Base-by-base conservation (phyloP, 306 rosid species). In the Senna tora region DNA sequence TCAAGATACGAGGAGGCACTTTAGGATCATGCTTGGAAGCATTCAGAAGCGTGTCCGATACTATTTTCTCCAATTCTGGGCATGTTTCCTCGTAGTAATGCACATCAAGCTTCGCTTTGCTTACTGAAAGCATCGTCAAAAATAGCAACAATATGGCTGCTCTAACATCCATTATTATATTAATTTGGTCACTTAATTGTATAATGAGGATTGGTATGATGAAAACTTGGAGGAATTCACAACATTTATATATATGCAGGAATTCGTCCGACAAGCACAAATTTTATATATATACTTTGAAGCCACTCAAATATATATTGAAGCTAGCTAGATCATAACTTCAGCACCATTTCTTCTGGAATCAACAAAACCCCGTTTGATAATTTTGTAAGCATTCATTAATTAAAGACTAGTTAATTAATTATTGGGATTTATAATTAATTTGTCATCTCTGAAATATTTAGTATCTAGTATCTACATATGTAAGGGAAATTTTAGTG, bases 1-100 rank as follows among this genome's bases (percentile, higher is more conserved):
- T 82, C 52, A 90, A 80, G 77, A 88, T 80, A 17, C 89, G 89
- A 56, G 98, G 83, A 6, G 95, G 96, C 38, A 90, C 92, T 83
- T 83, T 90, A 2, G 92, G 86, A 17, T 92, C 95, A 63, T 82
- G 70, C 41, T 54, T 74, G 30, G 95, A 81, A 79, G 92, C 95
- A 16, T 72, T 71, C 11, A 77, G 80, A 71, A 88, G 86, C 0
- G 92, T 75, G 46, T 83, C 87, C 2, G 84, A 75, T 43, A 92
- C 77, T 65, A 92, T 79, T 32, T 81, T 80, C 70, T 92, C 92
- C 60, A 82, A 70, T 51, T 83, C 80, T 49, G 92, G 88, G 65
- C 98, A 88, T 47, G 84, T 83, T 79, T 85, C 74, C 54, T 75
- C 80, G 71, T 90, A 86, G 65, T 77, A 90, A 38, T 84, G 77